Percentiles rank a stretch among this genome's conserved stretches.
These are phyloP conservation scores for Luffa acutangula DNA, from an alignment of 306 rosid genomes.

Conservation along the genomic window DNA sequence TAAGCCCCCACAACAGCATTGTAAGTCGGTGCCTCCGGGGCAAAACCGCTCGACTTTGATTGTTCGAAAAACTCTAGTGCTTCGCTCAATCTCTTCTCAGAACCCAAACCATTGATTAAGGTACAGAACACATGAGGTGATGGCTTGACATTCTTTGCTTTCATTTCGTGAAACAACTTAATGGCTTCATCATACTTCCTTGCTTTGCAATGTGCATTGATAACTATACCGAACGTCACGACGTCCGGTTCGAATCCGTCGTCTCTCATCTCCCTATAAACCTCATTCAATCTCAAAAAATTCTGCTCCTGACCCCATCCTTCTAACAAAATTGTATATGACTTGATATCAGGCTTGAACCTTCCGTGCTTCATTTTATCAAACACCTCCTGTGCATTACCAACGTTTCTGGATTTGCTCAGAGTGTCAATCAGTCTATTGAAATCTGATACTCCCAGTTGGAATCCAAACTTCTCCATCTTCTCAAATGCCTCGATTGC, in stretches of 20 bases:
- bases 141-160: slow-evolving; percentile 34
- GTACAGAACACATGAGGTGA: slow-evolving; percentile 69
- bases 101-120: slow-evolving; percentile 71
- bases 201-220: slow-evolving; percentile 59
- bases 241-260: slow-evolving; percentile 70
- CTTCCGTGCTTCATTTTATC: slow-evolving; percentile 50
- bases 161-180: slow-evolving; percentile 51
- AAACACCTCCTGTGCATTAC: slow-evolving; percentile 67
- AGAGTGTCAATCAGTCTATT: slow-evolving; percentile 54
- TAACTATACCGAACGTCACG: slow-evolving; percentile 61
- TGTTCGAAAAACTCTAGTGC: slow-evolving; percentile 51
- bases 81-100: slow-evolving; percentile 56
- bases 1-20: slow-evolving; percentile 89
- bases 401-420: slow-evolving; percentile 50
- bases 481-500: slow-evolving; percentile 56
- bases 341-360: slow-evolving; percentile 59
- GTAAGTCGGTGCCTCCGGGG: slow-evolving; percentile 52
- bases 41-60: slow-evolving; percentile 44
- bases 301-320: slow-evolving; percentile 82
- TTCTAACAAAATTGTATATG: slow-evolving; percentile 59
- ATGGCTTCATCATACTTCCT: slow-evolving; percentile 51
- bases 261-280: slow-evolving; percentile 59
- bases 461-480: slow-evolving; percentile 57
- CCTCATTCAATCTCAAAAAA: slow-evolving; percentile 55
- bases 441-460: slow-evolving; percentile 44